A percentile compares a stretch with the other conserved stretches of the same genome.
phyloP scores from a whole-genome alignment of 2,329 filamentous ascomycete genomes.

The Colletotrichum magnum region DNA sequence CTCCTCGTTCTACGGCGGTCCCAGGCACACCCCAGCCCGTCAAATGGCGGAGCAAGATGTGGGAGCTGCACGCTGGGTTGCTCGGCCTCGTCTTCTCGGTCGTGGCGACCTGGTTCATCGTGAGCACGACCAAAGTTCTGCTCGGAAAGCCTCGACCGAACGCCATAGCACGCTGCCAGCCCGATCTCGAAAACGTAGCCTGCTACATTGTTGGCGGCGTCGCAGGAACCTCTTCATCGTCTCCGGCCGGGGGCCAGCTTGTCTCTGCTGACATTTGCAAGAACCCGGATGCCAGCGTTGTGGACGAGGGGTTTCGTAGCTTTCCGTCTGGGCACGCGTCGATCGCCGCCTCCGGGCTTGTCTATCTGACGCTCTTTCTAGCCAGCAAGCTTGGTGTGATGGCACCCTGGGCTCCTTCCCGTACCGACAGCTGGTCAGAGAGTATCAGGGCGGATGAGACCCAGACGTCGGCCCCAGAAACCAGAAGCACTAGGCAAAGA shows the following conservation, averaged over 20 bases:
- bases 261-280: constrained; percentile 80
- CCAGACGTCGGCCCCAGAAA: not conserved
- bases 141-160: constrained; percentile 77
- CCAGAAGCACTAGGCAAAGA: constrained; percentile 48
- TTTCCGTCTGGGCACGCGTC: constrained; percentile 63
- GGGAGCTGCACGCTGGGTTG: constrained; percentile 85
- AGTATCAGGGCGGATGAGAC: not conserved
- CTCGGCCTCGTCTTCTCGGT: constrained; percentile 79
- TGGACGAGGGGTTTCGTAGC: constrained; percentile 81
- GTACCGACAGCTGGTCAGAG: constrained; percentile 48
- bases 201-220: constrained; percentile 71
- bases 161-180: constrained; percentile 78
- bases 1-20: constrained; percentile 74
- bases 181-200: constrained; percentile 71
- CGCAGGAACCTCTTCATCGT: constrained; percentile 60
- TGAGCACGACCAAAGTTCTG: constrained; percentile 80
- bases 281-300: constrained; percentile 65
- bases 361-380: constrained; percentile 83
- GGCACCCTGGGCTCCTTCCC: constrained; percentile 72
- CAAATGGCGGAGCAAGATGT: constrained; percentile 80
- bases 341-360: constrained; percentile 77
- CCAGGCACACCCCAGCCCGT: constrained; percentile 67
- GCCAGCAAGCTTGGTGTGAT: constrained; percentile 72
- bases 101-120: constrained; percentile 78
- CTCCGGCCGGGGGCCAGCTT: constrained; percentile 69